Conservation (phyloP, 129 eudicot species). For the Flaveria sonorensis region DNA sequence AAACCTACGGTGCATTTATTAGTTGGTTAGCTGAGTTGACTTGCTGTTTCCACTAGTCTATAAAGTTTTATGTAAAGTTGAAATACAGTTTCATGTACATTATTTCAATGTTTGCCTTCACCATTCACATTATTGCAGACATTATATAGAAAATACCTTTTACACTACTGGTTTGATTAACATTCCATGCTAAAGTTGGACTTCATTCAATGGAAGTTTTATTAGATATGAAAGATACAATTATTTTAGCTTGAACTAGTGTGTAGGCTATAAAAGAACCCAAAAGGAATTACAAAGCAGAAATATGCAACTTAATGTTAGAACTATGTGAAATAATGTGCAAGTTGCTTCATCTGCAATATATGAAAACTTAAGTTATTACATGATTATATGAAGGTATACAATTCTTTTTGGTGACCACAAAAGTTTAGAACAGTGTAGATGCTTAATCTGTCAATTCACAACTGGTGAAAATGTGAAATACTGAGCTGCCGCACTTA, state of each 20-base stretch:
- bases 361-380: neutral
- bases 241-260: neutral
- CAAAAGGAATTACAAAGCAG: conserved; percentile 7
- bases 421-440: conserved; percentile 8
- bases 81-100: conserved; percentile 12
- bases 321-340: neutral
- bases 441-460: conserved; percentile 25
- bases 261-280: neutral
- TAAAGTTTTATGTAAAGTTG: neutral
- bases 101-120: conserved; percentile 10
- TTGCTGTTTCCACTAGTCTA: neutral
- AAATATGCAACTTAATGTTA: neutral
- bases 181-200: conserved; percentile 3
- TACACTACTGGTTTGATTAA: conserved; percentile 5
- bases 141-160: neutral
- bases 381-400: neutral
- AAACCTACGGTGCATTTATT: neutral
- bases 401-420: neutral
- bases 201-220: conserved; percentile 11
- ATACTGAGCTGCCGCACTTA: conserved; percentile 22
- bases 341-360: neutral
- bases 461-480: conserved; percentile 12
- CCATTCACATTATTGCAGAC: conserved; percentile 13
- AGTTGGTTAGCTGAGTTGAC: conserved; percentile 8
- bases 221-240: neutral